Percentiles rank a stretch among this genome's conserved stretches.
These are phyloP conservation scores for Rhizopogon roseolus DNA, from an alignment of 768 basidiomycete species.

Conservation along the genomic window DNA sequence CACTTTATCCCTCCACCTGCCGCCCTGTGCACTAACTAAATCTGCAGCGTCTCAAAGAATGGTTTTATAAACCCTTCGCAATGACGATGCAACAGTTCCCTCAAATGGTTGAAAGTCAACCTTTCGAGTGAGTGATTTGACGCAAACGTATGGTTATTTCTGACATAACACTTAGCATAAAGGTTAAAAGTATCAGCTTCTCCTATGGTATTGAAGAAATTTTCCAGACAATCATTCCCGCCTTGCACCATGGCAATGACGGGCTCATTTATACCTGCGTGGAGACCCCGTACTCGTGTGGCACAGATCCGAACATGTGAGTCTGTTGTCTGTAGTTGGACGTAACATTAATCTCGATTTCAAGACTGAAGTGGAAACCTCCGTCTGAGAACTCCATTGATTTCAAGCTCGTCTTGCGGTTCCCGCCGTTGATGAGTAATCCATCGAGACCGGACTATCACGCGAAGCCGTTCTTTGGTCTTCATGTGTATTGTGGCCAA, in stretches of 20 bases:
- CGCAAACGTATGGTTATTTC: background rate
- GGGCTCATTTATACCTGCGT: conserved; percentile 96
- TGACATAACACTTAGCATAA: conserved; percentile 48
- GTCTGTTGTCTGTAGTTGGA: conserved; percentile 13
- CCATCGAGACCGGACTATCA: conserved; percentile 67
- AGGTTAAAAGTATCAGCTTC: conserved; percentile 80
- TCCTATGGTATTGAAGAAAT: conserved; percentile 89
- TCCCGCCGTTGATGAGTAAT: conserved; percentile 60
- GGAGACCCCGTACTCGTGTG: conserved; percentile 70
- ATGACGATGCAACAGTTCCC: conserved; percentile 69
- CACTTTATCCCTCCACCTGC: conserved; percentile 3
- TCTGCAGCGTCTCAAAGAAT: conserved; percentile 53
- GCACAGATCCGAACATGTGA: conserved; percentile 88
- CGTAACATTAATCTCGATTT: conserved; percentile 4
- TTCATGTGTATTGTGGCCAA: conserved; percentile 81
- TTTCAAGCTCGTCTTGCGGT: conserved; percentile 93
- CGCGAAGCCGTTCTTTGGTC: conserved; percentile 81
- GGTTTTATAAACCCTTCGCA: conserved; percentile 78
- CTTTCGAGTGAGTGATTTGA: conserved; percentile 72
- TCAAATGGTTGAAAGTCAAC: conserved; percentile 54
- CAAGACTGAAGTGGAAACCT: conserved; percentile 97
- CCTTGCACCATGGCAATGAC: conserved; percentile 87
- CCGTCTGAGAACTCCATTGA: conserved; percentile 97
- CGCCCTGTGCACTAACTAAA: background rate
- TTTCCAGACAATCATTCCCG: conserved; percentile 77